A percentile compares a stretch with the other conserved stretches of the same genome.
These are phyloP conservation scores for Pythium apleroticum DNA, from an alignment of 352 stramenopile genomes.

Conservation along the genomic window DNA sequence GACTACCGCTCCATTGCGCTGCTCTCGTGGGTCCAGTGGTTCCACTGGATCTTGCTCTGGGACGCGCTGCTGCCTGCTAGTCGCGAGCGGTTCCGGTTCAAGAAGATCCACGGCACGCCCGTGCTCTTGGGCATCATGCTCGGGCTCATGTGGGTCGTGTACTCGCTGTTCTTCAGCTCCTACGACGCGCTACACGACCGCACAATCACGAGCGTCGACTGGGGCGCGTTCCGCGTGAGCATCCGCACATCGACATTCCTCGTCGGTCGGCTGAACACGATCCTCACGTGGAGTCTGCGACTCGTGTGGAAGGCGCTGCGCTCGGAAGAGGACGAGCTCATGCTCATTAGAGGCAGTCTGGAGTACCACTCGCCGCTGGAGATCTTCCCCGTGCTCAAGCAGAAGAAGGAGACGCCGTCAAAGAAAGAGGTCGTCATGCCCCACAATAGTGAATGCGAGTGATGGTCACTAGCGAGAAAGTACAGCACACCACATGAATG, in stretches of 20 bases:
- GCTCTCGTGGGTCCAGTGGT: conserved; percentile 22
- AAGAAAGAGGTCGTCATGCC: background rate
- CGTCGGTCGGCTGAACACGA: conserved; percentile 10
- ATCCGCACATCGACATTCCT: conserved; percentile 24
- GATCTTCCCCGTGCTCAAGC: conserved; percentile 11
- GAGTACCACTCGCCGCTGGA: conserved; percentile 24
- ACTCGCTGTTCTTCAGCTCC: conserved; percentile 29
- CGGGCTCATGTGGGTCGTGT: conserved; percentile 18
- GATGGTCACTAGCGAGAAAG: background rate
- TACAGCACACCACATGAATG: background rate
- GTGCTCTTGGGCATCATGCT: conserved; percentile 25
- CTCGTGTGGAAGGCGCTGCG: conserved; percentile 18
- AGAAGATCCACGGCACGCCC: conserved; percentile 20
- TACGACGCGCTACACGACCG: conserved; percentile 23
- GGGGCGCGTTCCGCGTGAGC: conserved; percentile 14
- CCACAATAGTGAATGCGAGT: background rate
- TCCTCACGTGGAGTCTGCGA: conserved; percentile 22
- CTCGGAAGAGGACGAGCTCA: conserved; percentile 18
- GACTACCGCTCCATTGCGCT: conserved; percentile 19
- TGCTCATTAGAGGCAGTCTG: conserved; percentile 17
- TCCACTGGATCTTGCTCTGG: conserved; percentile 27
- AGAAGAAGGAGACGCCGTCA: background rate
- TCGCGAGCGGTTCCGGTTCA: conserved; percentile 22
- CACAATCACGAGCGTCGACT: conserved; percentile 4
- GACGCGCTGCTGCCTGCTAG: conserved; percentile 17